Base-by-base conservation (phyloP, 164 flowering plant genomes). In the Taxillus chinensis region DNA sequence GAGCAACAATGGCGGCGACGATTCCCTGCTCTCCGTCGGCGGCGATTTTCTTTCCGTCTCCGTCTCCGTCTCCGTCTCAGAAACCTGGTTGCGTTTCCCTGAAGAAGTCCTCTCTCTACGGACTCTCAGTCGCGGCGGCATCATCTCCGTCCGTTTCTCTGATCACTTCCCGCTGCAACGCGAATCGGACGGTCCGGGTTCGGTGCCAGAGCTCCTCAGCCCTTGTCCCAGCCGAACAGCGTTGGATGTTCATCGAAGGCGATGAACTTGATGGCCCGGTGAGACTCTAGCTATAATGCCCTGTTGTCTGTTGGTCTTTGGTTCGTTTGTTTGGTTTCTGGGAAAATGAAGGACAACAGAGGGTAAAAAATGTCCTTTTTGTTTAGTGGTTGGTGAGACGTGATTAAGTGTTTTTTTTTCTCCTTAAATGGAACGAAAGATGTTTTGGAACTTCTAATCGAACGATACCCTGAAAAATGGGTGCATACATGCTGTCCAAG, bases 221-320 rank as follows among this genome's bases (percentile, higher is more conserved):
- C 51, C 66, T 67, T 37, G 77, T 86, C 0, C 96, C 96, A 14
- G 16, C 64, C 9, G 87, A 83, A 3, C 89, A 89, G 60, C 75
- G 82, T 0, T 89, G 96, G 96, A 84, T 89, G 96, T 89, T 89
- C 62, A 27, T 27, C 27, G 87, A 79, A 45, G 79, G 73, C 2
- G 49, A 62, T 39, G 81, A 83, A 54, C 51, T 74, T 11, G 38
- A 57, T 15, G 92, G 96, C 66, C 85, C 85, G 12, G 92, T 89
- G 80, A 74, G 55, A 14, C 41, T 15, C 56, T 59, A 17, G 64
- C 62, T 62, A 65, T n/a, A n/a, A n/a, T 45, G 40, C 14, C 37
- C 66, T 51, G 43, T 63, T 59, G 56, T 40, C 40, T 53, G 54
- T 61, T 5, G 45, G 7, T 67, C 51, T 64, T 62, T 62, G 59